Evolutionary conservation across 768 basidiomycete genomes (phyloP).

Genomic region (Leccinum broughii): DNA sequence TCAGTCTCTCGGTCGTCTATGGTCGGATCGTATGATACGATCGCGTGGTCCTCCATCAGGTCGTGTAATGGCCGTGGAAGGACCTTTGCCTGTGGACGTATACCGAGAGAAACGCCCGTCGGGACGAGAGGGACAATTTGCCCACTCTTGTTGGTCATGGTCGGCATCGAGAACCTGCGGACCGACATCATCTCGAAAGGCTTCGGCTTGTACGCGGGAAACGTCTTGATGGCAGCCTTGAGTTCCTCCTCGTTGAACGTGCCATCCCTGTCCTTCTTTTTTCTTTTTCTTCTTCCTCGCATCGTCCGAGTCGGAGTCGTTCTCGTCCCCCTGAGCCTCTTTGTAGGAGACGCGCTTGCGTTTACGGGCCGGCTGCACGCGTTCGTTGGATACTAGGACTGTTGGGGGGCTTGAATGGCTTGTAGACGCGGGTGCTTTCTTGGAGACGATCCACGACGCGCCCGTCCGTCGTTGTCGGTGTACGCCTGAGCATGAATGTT

Average conservation of each 20-base stretch:
- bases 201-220: slow-evolving; percentile 80
- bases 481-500: slow-evolving; percentile 62
- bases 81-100: slow-evolving; percentile 75
- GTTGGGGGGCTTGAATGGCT: slow-evolving; percentile 84
- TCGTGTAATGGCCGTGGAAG: slow-evolving; percentile 93
- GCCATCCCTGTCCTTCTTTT: slow-evolving; percentile 59
- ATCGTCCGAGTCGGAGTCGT: slow-evolving; percentile 56
- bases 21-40: slow-evolving; percentile 96
- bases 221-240: slow-evolving; percentile 62
- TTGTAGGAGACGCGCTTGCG: slow-evolving; percentile 89
- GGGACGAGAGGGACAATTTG: slow-evolving; percentile 53
- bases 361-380: slow-evolving; percentile 71
- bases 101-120: slow-evolving; percentile 79
- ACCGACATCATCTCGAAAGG: slow-evolving; percentile 57
- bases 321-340: slow-evolving; percentile 57
- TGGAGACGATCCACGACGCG: slow-evolving; percentile 64
- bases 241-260: slow-evolving; percentile 64
- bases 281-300: slow-evolving; percentile 62
- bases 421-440: slow-evolving; percentile 71
- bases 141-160: slow-evolving; percentile 73
- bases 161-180: slow-evolving; percentile 81
- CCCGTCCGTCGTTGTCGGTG: slow-evolving; percentile 71
- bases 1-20: slow-evolving; percentile 91
- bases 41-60: slow-evolving; percentile 97
- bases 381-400: slow-evolving; percentile 42